Percentiles rank a stretch among this genome's conserved stretches.
Evolutionary conservation across 2,329 filamentous ascomycete genomes (phyloP).

Genomic region (Xylaria sp.): DNA sequence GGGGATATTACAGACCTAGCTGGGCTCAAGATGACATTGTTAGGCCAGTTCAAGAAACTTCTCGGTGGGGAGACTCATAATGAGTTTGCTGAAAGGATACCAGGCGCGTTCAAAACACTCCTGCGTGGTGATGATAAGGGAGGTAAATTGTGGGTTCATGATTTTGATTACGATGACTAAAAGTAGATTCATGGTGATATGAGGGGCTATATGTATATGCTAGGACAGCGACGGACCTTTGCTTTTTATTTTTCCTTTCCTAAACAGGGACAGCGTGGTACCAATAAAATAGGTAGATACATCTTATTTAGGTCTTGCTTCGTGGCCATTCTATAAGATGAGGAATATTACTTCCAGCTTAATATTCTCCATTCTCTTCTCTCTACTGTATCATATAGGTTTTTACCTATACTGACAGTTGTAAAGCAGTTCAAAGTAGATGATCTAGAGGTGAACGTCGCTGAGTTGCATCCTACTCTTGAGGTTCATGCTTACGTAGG

Average conservation of each 20-base stretch:
- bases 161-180: neutral
- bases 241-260: neutral
- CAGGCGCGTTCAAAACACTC: neutral
- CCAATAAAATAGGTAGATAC: neutral
- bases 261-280: neutral
- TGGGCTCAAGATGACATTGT: conserved; percentile 43
- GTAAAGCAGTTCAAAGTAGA: no score
- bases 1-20: conserved; percentile 28
- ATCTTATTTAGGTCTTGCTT: neutral
- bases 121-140: conserved; percentile 14
- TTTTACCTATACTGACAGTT: neutral
- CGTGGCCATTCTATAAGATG: neutral
- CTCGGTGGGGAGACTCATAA: neutral
- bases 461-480: no score
- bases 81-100: neutral
- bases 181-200: neutral
- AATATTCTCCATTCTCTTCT: neutral
- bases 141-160: neutral
- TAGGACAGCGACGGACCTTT: neutral
- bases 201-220: neutral
- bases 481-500: no score
- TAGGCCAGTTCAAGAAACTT: conserved; percentile 30
- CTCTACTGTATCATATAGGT: neutral
- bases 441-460: no score
- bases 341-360: neutral